Evolutionary conservation across 2,329 filamentous ascomycete genomes (phyloP), one percentile per base, ranked within the genome.

Genomic region (Sarocladiaceae sp.): DNA sequence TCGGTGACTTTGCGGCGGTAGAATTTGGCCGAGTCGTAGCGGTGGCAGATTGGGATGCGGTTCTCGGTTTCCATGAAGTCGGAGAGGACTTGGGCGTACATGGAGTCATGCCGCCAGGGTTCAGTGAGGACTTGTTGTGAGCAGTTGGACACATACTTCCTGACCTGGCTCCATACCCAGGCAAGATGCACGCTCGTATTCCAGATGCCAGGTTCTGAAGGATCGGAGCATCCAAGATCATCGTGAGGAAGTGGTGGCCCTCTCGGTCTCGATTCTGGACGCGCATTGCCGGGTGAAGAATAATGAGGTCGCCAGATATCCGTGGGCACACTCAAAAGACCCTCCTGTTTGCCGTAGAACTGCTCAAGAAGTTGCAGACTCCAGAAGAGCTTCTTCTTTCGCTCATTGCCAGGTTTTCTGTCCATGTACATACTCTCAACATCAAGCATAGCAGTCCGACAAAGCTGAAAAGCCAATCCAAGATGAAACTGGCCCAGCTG

Each of bases 1-100:
- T 78, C 76, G 3, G 76, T 71, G 0, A 71, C 59, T 26, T 71
- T 71, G 31, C 75, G 73, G 53, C 78, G 71, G 42, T 76, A 78
- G 40, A 79, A 79, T 50, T 75, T 76, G 55, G 76, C 75, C 1
- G 72, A 71, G 59, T 79, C 75, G 54, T 78, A 79, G 11, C 76
- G 71, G 57, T 78, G 76, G 52, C 73, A 77, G 55, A 75, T 73
- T 4, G 75, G 71, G 28, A 72, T 72, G 17, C 68, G 60, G 57
- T 73, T 76, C 58, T 78, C 75, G 3, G 72, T 71, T 57, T 78
- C 76, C 56, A 76, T 76, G 7, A 79, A 71, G 55, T 78, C 74
- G 1, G 76, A 77, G 0, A 75, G 62, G 0, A 79, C 71, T 56
- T 71, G 71, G 42, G 76, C 66, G 58, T 79, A 79, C 65, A 71